A percentile compares a stretch with the other conserved stretches of the same genome.
phyloP scores from a whole-genome alignment of 495 filamentous ascomycete species.

The Trichoderma asperelloides region DNA sequence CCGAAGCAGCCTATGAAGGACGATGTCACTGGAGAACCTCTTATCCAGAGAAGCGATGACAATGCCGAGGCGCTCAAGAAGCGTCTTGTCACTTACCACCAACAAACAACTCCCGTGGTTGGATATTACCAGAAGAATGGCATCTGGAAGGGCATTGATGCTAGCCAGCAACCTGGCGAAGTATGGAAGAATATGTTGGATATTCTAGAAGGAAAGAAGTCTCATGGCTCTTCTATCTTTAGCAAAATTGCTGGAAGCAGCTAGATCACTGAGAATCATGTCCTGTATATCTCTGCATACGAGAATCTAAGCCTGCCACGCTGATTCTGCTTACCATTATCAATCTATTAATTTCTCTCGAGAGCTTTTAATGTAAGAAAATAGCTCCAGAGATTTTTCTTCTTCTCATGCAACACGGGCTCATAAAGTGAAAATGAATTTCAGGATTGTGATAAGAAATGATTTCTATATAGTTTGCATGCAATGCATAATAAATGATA shows the following conservation, averaged over 20 bases:
- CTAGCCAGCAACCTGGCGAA: slow-evolving; percentile 88
- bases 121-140: slow-evolving; percentile 93
- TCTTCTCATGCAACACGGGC: too few species aligned
- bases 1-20: slow-evolving; percentile 90
- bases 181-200: slow-evolving; percentile 89
- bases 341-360: neutral
- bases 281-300: neutral
- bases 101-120: slow-evolving; percentile 86
- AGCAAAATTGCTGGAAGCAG: slow-evolving; percentile 35
- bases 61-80: slow-evolving; percentile 97
- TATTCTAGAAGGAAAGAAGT: slow-evolving; percentile 64
- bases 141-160: slow-evolving; percentile 94
- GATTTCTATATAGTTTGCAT: neutral
- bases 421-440: neutral
- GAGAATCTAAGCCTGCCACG: neutral
- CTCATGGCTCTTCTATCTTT: slow-evolving; percentile 34
- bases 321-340: neutral
- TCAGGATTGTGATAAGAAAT: neutral
- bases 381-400: neutral
- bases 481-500: neutral
- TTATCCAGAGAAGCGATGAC: slow-evolving; percentile 94
- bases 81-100: slow-evolving; percentile 86
- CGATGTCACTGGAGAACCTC: slow-evolving; percentile 90
- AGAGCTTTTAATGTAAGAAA: neutral
- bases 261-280: slow-evolving; percentile 14